These are phyloP conservation scores for Aspergillus avenaceus DNA, from an alignment of 495 filamentous ascomycete species.

Conservation along the genomic window DNA sequence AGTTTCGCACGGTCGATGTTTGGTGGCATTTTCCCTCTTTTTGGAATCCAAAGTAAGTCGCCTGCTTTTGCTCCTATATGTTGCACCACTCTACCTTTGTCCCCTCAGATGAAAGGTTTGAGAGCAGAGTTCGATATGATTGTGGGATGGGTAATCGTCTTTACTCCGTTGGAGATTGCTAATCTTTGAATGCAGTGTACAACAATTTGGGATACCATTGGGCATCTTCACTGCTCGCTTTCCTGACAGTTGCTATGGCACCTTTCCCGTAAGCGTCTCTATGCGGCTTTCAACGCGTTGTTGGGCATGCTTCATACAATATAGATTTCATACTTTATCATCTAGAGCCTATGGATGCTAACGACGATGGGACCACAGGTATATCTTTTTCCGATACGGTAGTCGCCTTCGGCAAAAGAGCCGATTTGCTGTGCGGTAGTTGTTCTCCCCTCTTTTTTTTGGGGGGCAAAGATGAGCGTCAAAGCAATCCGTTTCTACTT, in stretches of 20 bases:
- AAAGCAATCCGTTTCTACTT: no score
- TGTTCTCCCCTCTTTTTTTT: constrained; percentile 11
- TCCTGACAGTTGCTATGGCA: constrained; percentile 64
- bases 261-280: constrained; percentile 59
- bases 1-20: constrained; percentile 78
- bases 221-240: constrained; percentile 65
- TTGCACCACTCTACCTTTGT: constrained; percentile 5
- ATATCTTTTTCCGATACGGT: constrained; percentile 64
- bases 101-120: not conserved
- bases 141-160: no score
- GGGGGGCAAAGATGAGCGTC: not conserved
- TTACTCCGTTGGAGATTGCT: no score
- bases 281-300: not conserved
- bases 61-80: constrained; percentile 2
- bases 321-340: no score
- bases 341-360: not conserved
- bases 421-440: constrained; percentile 44
- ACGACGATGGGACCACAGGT: constrained; percentile 25
- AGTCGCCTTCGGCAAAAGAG: constrained; percentile 48
- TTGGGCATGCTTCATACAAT: no score
- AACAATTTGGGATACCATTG: constrained; percentile 64
- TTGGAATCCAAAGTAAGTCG: constrained; percentile 62
- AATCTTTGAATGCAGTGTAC: constrained; percentile 51
- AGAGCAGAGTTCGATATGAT: no score
- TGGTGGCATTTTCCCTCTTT: constrained; percentile 73